Evolutionary conservation across 2,329 filamentous ascomycete genomes (phyloP).

Genomic region (Aspergillus glaucus): DNA sequence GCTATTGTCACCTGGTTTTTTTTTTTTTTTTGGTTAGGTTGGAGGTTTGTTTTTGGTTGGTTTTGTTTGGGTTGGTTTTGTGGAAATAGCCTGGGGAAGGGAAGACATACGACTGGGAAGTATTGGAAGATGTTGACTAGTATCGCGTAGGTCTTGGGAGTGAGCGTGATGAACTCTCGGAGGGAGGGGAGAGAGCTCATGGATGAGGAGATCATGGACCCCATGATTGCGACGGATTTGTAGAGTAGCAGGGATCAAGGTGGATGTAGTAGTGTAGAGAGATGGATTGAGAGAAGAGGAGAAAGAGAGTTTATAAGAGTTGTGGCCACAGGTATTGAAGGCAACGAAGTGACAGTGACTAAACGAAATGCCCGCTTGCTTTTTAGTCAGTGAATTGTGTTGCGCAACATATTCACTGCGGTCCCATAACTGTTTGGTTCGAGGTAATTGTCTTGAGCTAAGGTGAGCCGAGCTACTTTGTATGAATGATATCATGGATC

Average conservation of each 20-base stretch:
- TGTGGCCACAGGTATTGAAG: neutral
- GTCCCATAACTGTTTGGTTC: too few species aligned
- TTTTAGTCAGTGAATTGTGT: too few species aligned
- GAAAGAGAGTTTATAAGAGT: neutral
- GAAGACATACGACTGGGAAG: conserved; percentile 35
- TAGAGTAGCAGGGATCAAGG: neutral
- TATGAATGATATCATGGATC: neutral
- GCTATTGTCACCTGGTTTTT: conserved; percentile 56
- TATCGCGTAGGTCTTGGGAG: conserved; percentile 33
- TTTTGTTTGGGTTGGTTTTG: conserved; percentile 4
- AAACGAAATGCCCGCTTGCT: neutral
- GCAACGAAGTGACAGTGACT: neutral
- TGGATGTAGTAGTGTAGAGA: too few species aligned
- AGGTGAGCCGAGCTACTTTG: neutral
- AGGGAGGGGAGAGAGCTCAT: conserved; percentile 20
- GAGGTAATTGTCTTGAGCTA: neutral
- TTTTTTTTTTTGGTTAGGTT: neutral
- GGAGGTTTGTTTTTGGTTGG: too few species aligned
- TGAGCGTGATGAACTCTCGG: conserved; percentile 31
- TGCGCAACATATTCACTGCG: too few species aligned
- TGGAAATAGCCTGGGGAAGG: neutral
- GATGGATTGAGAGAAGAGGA: neutral
- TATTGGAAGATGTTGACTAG: conserved; percentile 36
- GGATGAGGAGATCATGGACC: conserved; percentile 15
- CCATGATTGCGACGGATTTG: conserved; percentile 13